Conservation (phyloP, 2,329 filamentous ascomycete species). For the Botrytis fabae region DNA sequence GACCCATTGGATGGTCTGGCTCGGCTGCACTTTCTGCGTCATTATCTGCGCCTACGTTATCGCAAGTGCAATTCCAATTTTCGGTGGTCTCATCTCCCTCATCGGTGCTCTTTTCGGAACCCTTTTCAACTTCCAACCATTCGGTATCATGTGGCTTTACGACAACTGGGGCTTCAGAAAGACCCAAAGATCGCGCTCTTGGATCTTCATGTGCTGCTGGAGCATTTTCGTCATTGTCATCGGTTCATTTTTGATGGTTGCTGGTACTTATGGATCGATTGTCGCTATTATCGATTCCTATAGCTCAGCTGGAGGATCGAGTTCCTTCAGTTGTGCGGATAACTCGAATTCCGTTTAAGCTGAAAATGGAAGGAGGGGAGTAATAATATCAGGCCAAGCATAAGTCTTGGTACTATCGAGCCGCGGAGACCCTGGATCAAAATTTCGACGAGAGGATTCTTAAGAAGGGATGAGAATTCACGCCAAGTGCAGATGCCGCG, state of each 20-base stretch:
- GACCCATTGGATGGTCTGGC: conserved; percentile 54
- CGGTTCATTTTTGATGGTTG: conserved; percentile 14
- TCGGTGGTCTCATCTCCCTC: conserved; percentile 44
- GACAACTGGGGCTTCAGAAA: conserved; percentile 3
- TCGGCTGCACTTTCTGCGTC: conserved; percentile 47
- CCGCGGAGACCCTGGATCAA: not conserved
- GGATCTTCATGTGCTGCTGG: conserved; percentile 18
- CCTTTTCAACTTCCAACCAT: conserved; percentile 16
- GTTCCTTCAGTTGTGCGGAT: conserved; percentile 1
- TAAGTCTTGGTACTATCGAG: not conserved
- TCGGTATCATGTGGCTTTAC: conserved; percentile 18
- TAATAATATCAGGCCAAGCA: not conserved
- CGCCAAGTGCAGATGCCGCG: not conserved
- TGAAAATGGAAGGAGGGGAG: not conserved
- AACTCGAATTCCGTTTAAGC: conserved; percentile 7
- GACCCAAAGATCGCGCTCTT: not conserved
- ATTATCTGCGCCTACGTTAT: conserved; percentile 50
- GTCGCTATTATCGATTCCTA: conserved; percentile 18
- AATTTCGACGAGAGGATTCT: not conserved
- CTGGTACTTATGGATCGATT: conserved; percentile 17
- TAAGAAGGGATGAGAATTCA: too few relatives aligned
- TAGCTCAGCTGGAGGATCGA: not conserved
- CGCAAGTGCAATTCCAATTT: conserved; percentile 55
- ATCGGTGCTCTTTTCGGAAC: conserved; percentile 18
- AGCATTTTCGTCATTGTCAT: conserved; percentile 12